Evolutionary conservation across 257 asterid genomes (phyloP), one percentile per base, ranked within the genome.

Genomic region (Marsdenia floribunda): DNA sequence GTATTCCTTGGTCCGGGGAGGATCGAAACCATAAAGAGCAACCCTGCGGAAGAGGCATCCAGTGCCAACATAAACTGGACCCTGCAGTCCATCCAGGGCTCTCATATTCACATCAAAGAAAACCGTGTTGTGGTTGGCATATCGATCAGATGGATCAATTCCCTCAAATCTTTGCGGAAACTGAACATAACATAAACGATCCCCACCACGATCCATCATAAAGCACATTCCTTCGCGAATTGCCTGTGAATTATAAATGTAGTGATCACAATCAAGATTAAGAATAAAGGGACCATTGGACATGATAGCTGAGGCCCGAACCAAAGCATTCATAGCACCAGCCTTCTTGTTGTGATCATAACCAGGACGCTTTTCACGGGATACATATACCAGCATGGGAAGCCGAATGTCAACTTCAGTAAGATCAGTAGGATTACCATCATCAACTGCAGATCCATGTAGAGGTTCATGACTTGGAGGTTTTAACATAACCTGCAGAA

Each of bases 281-380:
- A 92, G 88, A 75, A 92, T 92, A 78, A 92, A 92, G 33, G 97
- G 95, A n/a, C 97, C 97, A 52, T 92, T 92, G 57, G 97, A 92
- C 97, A 90, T 87, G 81, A 92, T 83, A 61, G 97, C 97, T 2
- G 97, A 90, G 64, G 96, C 96, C 35, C 97, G 88, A 77, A 92
- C 97, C 81, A 92, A 75, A 2, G 96, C 96, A 72, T 92, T 92
- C 97, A 92, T 90, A 35, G 97, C 97, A 22, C 97, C 97, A 19
- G 97, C 97, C 85, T 92, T 92, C 82, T 92, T 92, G 79, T 92
- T 92, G 87, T 92, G 97, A 81, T 92, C 97, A 71, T 92, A 92
- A 0, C 96, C 96, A 0, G 97, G 96, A 18, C 97, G 91, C 73
- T 92, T 92, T 78, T 92, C 96, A 40, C 96, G 96, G 40, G 97